phyloP scores from a whole-genome alignment of 208 protist species.

The Angomonas ambiguus region DNA sequence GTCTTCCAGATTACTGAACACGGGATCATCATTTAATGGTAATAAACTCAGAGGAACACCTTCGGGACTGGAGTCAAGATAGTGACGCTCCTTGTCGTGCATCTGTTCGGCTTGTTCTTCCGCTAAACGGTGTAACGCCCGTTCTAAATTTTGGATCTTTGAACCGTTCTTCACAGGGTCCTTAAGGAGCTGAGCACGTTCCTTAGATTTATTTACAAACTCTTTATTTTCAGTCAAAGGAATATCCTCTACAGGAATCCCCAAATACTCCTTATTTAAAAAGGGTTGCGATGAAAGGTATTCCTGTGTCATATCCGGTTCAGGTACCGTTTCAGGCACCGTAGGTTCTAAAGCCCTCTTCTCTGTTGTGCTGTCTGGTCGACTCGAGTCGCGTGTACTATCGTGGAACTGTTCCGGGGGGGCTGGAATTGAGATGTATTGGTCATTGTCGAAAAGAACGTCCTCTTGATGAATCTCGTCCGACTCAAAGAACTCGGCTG shows the following conservation, averaged over 20 bases:
- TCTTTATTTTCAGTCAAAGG: background rate
- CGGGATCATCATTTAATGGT: constrained; percentile 39
- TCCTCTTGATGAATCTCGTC: constrained; percentile 13
- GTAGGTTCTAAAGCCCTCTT: constrained; percentile 4
- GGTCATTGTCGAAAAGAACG: constrained; percentile 12
- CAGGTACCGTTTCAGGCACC: background rate
- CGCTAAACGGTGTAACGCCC: constrained; percentile 23
- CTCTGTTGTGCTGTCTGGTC: background rate
- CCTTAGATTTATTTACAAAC: background rate
- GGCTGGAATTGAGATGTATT: constrained; percentile 3
- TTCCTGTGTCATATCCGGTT: constrained; percentile 15
- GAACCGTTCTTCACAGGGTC: background rate
- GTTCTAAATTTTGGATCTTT: constrained; percentile 21
- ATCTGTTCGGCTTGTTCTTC: constrained; percentile 27
- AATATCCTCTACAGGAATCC: constrained; percentile 5
- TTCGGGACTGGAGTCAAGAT: constrained; percentile 40
- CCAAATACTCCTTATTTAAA: constrained; percentile 32
- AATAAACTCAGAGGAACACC: constrained; percentile 48
- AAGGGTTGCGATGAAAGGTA: constrained; percentile 24
- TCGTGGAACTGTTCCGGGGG: constrained; percentile 2
- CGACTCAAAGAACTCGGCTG: constrained; percentile 19
- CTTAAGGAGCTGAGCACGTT: background rate
- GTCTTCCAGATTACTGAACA: constrained; percentile 42
- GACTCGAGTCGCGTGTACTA: background rate
- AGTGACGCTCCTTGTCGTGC: constrained; percentile 40